These are phyloP conservation scores for Sparassis latifolia DNA, from an alignment of 1,284 basidiomycete species.

Conservation along the genomic window DNA sequence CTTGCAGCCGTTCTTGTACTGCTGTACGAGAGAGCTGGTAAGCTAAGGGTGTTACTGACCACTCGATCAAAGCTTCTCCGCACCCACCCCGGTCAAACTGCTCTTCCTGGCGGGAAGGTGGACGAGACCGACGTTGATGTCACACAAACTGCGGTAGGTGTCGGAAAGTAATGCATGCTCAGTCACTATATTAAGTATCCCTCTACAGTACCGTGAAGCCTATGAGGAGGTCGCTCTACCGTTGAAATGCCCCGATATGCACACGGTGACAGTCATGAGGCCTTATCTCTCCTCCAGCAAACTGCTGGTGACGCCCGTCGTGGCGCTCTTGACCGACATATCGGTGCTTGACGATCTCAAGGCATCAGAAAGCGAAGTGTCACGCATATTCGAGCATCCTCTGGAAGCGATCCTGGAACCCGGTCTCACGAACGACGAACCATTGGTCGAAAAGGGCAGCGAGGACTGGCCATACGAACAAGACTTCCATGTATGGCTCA, in stretches of 20 bases:
- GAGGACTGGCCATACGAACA: constrained; percentile 75
- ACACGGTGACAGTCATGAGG: constrained; percentile 59
- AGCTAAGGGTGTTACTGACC: constrained; percentile 73
- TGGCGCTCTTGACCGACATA: constrained; percentile 58
- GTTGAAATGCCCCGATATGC: constrained; percentile 45
- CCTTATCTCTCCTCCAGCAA: constrained; percentile 66
- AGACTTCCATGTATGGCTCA: constrained; percentile 50
- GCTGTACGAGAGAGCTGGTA: constrained; percentile 61
- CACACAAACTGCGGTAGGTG: constrained; percentile 66
- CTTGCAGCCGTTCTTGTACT: constrained; percentile 75
- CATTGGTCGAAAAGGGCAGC: constrained; percentile 49
- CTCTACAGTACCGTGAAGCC: constrained; percentile 67
- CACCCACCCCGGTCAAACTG: constrained; percentile 74
- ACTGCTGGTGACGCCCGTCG: constrained; percentile 64
- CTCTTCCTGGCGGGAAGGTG: constrained; percentile 78
- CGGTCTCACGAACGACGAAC: constrained; percentile 33
- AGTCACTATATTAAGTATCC: background rate
- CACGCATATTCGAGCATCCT: constrained; percentile 74
- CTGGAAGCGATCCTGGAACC: constrained; percentile 68
- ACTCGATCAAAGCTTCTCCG: constrained; percentile 76
- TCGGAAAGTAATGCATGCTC: background rate
- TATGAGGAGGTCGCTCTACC: constrained; percentile 77
- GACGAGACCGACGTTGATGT: constrained; percentile 62
- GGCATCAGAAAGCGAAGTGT: constrained; percentile 65
- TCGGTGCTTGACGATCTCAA: constrained; percentile 44